Base-by-base conservation (phyloP, 2,329 filamentous ascomycete genomes). In the Ophiostoma sp. region DNA sequence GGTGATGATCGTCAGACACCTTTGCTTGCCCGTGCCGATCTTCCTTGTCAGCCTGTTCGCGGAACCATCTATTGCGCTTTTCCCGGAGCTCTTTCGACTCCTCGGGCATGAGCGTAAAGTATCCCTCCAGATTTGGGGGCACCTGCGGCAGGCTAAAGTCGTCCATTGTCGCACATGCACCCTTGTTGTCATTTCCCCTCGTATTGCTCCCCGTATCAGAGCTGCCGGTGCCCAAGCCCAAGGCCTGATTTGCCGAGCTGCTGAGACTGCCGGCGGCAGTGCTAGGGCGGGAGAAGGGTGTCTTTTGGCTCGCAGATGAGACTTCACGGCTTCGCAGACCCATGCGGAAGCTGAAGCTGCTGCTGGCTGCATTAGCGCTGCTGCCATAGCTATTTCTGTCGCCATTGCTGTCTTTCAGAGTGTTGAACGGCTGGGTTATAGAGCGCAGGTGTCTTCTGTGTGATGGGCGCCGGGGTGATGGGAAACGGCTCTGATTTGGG, bases 61-160 rank as follows among this genome's bases (percentile, higher is more conserved):
- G 69, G 49, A 72, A 72, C 68, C 68, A 72, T 1, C 12, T 60
- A 4, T 69, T 66, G 0, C 71, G 68, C 44, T 69, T 72, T 5
- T 67, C 68, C 0, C 68, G 67, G 12, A 69, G 65, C 16, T 8
- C 55, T n/a, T 68, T 70, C 11, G 69, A 66, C 8, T 60, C 42
- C 11, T 69, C 66, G 1, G 62, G 47, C 55, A 49, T 60, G 0
- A 70, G 62, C 62, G 65, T 66, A 42, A 68, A 70, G 6, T 64
- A 7, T 1, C 69, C 71, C 2, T 58, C 45, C 41, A 72, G 67
- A 0, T 67, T 66, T 1, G 16, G 3, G 0, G 71, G 71, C 16
- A 70, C 66, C 1, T 47, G 64, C 1, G 69, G 58, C 8, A 69
- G 44, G 1, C 36, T 40, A 65, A 69, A 69, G 16, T 71, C 71